Evolutionary conservation across 345 rosid genomes (phyloP), one percentile per base, ranked within the genome.

Genomic region (Hevea brasiliensis): DNA sequence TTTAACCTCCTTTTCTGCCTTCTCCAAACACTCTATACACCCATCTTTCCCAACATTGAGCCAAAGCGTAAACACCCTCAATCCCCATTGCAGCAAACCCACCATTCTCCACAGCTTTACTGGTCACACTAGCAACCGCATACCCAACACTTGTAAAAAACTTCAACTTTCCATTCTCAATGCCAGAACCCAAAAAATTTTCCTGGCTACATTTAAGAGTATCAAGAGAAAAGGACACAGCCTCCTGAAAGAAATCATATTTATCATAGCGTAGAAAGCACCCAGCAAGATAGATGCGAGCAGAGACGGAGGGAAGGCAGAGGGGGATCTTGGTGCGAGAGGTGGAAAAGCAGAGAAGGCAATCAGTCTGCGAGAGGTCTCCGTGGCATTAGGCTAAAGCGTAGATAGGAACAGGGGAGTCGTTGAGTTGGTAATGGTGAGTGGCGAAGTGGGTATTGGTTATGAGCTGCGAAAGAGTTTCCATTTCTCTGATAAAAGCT

Each of bases 181-280:
- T 32, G 40, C 27, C 68, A 2, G n/a, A 15, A 41, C 18, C 55
- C 2, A 61, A 32, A 5, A 17, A 44, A 5, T 59, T 72, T 0
- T 77, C 75, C 8, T 69, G 4, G 12, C 83, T 76, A 57, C 91
- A 87, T 0, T 69, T 75, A 37, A 79, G 79, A 9, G 66, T 24
- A 44, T 89, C 89, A 1, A 57, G 59, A 21, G 41, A 26, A 5
- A 80, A 42, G 0, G 88, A 84, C 5, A 80, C 74, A 20, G 85
- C 71, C 59, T 89, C 90, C 0, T 67, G 54, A 57, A 75, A 89
- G 79, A 89, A 89, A 67, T 76, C 71, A 76, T 87, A 82, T 65
- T 73, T 73, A 62, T 89, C 93, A 23, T 82, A 87, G 27, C 94
- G 84, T 15, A 87, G 67, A 85, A 87, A 87, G 80, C 91, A 89